Percentiles rank a stretch among this genome's conserved stretches.
Evolutionary conservation across 2,329 filamentous ascomycete species (phyloP).

Genomic region (Arthrobotrys iridis): DNA sequence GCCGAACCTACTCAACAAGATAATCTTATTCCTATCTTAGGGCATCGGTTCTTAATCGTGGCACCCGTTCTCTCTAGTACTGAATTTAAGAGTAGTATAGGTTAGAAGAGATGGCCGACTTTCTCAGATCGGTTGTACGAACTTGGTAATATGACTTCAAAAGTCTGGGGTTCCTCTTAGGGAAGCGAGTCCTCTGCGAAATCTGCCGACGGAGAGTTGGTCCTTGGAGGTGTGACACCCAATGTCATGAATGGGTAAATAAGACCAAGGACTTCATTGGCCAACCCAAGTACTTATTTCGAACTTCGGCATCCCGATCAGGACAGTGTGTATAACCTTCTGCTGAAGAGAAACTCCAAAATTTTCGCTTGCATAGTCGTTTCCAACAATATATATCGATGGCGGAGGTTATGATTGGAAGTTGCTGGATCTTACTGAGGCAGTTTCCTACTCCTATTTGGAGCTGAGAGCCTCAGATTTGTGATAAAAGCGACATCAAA

Average conservation of each 20-base stretch:
- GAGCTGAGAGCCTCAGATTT: background rate
- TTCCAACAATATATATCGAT: slow-evolving; percentile 17
- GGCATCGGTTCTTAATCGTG: slow-evolving; percentile 4
- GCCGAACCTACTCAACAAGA: background rate
- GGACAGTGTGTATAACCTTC: background rate
- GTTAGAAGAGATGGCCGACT: slow-evolving; percentile 1
- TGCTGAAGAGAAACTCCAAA: background rate
- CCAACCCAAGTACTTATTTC: background rate
- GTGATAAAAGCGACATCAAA: background rate
- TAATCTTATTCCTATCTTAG: background rate
- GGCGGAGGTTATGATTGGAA: background rate
- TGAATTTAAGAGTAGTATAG: background rate
- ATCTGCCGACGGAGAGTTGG: slow-evolving; percentile 2
- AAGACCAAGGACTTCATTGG: background rate
- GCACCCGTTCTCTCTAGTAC: background rate
- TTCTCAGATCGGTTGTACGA: slow-evolving; percentile 13
- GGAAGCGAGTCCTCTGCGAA: background rate
- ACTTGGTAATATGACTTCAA: slow-evolving; percentile 1
- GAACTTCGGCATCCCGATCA: background rate
- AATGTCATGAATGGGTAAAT: background rate
- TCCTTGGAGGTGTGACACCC: background rate
- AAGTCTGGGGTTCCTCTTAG: background rate
- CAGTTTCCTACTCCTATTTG: background rate
- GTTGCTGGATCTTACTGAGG: slow-evolving; percentile 3
- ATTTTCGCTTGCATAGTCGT: slow-evolving; percentile 2